These are phyloP conservation scores for Saraca asoca DNA, from an alignment of 331 rosid genomes.

Conservation along the genomic window DNA sequence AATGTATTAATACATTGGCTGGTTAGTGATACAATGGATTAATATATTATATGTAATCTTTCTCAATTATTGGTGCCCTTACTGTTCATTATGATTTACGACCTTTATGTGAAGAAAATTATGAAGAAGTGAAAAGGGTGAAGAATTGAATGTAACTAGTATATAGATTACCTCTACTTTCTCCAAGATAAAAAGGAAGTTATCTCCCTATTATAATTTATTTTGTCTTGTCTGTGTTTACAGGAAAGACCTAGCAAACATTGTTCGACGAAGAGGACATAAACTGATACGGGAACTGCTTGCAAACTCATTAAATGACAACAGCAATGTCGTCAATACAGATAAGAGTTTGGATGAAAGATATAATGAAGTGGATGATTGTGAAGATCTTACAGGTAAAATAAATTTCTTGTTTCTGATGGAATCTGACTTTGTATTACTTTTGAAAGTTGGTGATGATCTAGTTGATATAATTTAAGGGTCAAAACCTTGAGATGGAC, in stretches of 20 bases:
- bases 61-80: neutral
- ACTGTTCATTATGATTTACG: neutral
- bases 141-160: neutral
- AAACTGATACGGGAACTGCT: constrained; percentile 69
- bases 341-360: constrained; percentile 35
- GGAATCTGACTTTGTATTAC: constrained; percentile 12
- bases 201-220: neutral
- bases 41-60: neutral
- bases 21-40: neutral
- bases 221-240: neutral
- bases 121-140: neutral
- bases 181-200: neutral
- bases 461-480: constrained; percentile 48
- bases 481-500: constrained; percentile 59
- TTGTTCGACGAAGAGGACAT: constrained; percentile 89
- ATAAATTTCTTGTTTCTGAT: constrained; percentile 29
- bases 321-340: constrained; percentile 25
- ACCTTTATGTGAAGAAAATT: neutral
- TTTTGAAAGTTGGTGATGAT: constrained; percentile 46
- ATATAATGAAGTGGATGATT: constrained; percentile 31
- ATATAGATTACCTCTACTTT: neutral
- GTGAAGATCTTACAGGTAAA: constrained; percentile 58
- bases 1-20: neutral
- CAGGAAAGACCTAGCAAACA: constrained; percentile 86
- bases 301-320: constrained; percentile 38